Evolutionary conservation across 164 flowering plant genomes (phyloP).

Genomic region (Saururus chinensis): DNA sequence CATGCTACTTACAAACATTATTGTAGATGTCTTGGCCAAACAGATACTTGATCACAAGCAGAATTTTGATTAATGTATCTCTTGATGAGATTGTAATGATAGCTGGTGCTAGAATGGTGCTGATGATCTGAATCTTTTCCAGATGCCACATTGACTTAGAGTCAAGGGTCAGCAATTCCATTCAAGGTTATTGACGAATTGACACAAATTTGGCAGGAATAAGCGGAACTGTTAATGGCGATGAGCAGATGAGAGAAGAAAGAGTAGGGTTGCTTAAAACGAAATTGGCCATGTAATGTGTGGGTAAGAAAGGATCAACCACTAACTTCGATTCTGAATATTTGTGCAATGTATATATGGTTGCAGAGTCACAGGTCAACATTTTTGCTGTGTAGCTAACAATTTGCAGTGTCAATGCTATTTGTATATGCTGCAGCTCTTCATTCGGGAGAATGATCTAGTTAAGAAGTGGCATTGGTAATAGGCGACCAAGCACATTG

Average conservation of each 20-base stretch:
- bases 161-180: conserved; percentile 67
- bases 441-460: conserved; percentile 85
- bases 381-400: neutral
- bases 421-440: conserved; percentile 38
- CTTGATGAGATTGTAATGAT: too few relatives aligned
- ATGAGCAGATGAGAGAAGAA: conserved; percentile 69
- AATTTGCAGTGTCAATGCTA: neutral
- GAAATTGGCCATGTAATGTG: conserved; percentile 95
- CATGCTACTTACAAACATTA: too few relatives aligned
- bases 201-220: conserved; percentile 89
- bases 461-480: conserved; percentile 76
- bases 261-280: conserved; percentile 82
- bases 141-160: conserved; percentile 90
- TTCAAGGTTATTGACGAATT: conserved; percentile 83
- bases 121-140: conserved; percentile 79
- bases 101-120: conserved; percentile 43
- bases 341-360: too few relatives aligned
- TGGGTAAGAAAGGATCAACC: conserved; percentile 35
- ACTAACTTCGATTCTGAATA: too few relatives aligned
- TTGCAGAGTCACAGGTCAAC: neutral
- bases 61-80: too few relatives aligned
- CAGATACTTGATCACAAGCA: too few relatives aligned
- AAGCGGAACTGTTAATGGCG: conserved; percentile 75
- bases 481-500: conserved; percentile 86
- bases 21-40: too few relatives aligned